Evolutionary conservation across 2,329 filamentous ascomycete species (phyloP), one percentile per base, ranked within the genome.

Genomic region (Aureobasidium uvarum): DNA sequence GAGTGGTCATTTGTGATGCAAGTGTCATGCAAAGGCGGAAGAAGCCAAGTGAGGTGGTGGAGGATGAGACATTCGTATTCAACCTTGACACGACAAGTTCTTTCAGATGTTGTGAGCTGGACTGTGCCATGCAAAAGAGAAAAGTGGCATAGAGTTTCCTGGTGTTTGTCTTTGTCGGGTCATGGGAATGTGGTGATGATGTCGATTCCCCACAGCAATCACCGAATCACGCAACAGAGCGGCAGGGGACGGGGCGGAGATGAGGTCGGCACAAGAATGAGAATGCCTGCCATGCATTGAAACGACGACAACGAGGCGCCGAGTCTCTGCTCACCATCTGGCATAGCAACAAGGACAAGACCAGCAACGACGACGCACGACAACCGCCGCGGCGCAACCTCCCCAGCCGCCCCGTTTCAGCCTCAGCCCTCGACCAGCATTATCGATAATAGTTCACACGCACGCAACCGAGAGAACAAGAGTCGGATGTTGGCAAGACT

Each of bases 231-330:
- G 25, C 39, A 20, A 38, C n/a, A 38, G 52, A 18, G 54, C 39
- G 54, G 54, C 54, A 58, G 54, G 39, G 54, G 54, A 43, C 39
- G 28, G 39, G 46, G 58, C 58, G 58, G 58, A 62, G 58, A 62
- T 62, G 58, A 62, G 38, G 45, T 36, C 20, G 58, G 43, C 20
- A 16, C n/a, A 45, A 41, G 18, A 43, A 58, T 58, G 39, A 43
- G 41, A 45, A 45, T 45, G 56, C 43, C 56, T 45, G 56, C 43
- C 56, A 48, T 60, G 39, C 28, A 60, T 48, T 60, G 56, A 58
- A 11, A 41, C 38, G 31, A 43, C 56, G 41, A 60, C 41, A 25
- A 60, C 31, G 28, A 48, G 41, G 33, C 18, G 8, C 33, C 56
- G 25, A 46, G 31, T 60, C 23, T 25, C 36, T 38, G 52, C 20